phyloP scores from a whole-genome alignment of 2,329 filamentous ascomycete genomes.

The Thielaviopsis populi region DNA sequence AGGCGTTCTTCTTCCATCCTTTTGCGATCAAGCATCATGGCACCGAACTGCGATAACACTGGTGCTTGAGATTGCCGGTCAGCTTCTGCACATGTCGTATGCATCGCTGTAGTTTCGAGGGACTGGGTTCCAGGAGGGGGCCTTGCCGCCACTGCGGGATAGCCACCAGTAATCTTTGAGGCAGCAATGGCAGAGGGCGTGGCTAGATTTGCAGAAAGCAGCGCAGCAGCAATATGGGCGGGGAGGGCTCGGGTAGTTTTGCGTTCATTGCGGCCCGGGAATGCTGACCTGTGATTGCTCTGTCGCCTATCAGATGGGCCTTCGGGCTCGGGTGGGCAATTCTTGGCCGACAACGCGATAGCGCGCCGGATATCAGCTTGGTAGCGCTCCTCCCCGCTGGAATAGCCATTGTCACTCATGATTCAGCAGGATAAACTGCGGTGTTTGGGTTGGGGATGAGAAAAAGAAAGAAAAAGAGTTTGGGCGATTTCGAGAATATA shows the following conservation, averaged over 20 bases:
- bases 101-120: background rate
- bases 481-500: background rate
- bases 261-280: background rate
- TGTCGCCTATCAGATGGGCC: slow-evolving; percentile 11
- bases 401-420: slow-evolving; percentile 16
- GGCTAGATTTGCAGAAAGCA: slow-evolving; percentile 12
- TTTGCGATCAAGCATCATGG: slow-evolving; percentile 53
- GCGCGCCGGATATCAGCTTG: slow-evolving; percentile 46
- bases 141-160: background rate
- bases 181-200: slow-evolving; percentile 14
- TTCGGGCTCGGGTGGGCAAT: slow-evolving; percentile 17
- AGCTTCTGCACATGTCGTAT: background rate
- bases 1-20: slow-evolving; percentile 77
- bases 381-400: slow-evolving; percentile 29
- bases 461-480: background rate
- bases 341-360: slow-evolving; percentile 41
- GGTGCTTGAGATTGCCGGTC: background rate
- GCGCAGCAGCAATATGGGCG: slow-evolving; percentile 8
- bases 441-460: background rate
- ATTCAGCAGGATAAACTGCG: background rate
- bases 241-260: slow-evolving; percentile 4
- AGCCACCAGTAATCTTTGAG: background rate
- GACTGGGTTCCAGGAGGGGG: background rate
- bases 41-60: slow-evolving; percentile 21
- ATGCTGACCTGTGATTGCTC: background rate